Evolutionary conservation across 129 eudicot species (phyloP).

Genomic region (Helianthus annuus): HanXRQr2.0-SUNRISE NC_035439.2:4145681-4146180

Average conservation of each 20-base stretch:
- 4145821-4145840: slow-evolving; percentile 95
- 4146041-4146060: background rate
- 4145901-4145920: slow-evolving; percentile 74
- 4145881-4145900: slow-evolving; percentile 75
- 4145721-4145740: slow-evolving; percentile 2
- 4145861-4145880: slow-evolving; percentile 87
- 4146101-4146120: background rate
- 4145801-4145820: slow-evolving; percentile 60
- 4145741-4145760: slow-evolving; percentile 33
- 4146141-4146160: background rate
- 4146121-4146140: background rate
- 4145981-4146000: background rate
- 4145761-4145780: slow-evolving; percentile 11
- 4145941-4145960: background rate
- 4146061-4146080: background rate
- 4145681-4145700: background rate
- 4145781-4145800: slow-evolving; percentile 44
- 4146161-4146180: no score
- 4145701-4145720: slow-evolving; percentile 25
- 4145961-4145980: slow-evolving; percentile 3
- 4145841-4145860: slow-evolving; percentile 92
- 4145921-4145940: background rate
- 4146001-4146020: background rate
- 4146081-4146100: background rate
- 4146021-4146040: background rate